A percentile compares a stretch with the other conserved stretches of the same genome.
Evolutionary conservation across 768 basidiomycete genomes (phyloP).

Genomic region (Podaxis carcinomalis): DNA sequence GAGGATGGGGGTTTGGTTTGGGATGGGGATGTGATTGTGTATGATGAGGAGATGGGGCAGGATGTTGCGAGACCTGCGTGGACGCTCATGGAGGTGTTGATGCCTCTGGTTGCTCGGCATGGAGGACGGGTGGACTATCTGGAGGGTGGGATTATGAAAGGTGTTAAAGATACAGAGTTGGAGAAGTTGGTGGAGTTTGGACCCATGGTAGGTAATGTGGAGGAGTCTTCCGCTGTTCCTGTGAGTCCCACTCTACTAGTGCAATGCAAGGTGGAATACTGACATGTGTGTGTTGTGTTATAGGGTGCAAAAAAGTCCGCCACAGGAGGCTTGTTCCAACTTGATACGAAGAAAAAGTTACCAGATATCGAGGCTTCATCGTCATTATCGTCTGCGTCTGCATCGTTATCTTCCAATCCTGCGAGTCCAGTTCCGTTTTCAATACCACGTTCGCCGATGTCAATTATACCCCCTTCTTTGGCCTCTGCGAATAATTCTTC

Average conservation of each 20-base stretch:
- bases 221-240: slow-evolving; percentile 16
- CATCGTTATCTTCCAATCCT: slow-evolving; percentile 17
- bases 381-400: slow-evolving; percentile 27
- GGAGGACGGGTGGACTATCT: slow-evolving; percentile 63
- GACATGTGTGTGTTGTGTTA: not conserved
- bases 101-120: slow-evolving; percentile 42
- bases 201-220: slow-evolving; percentile 17
- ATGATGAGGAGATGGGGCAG: slow-evolving; percentile 70
- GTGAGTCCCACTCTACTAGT: not conserved
- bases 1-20: slow-evolving; percentile 30
- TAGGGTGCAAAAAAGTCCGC: slow-evolving; percentile 9
- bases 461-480: slow-evolving; percentile 49
- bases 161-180: slow-evolving; percentile 54
- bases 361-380: slow-evolving; percentile 56
- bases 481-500: slow-evolving; percentile 24
- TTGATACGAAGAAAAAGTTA: slow-evolving; percentile 55
- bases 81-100: slow-evolving; percentile 63
- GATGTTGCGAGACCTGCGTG: slow-evolving; percentile 58
- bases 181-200: slow-evolving; percentile 46
- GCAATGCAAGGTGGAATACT: not conserved
- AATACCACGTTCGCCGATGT: slow-evolving; percentile 45
- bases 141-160: slow-evolving; percentile 64
- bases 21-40: slow-evolving; percentile 75
- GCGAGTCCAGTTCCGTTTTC: slow-evolving; percentile 16
- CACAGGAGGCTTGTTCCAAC: slow-evolving; percentile 54